Evolutionary conservation across 495 filamentous ascomycete genomes (phyloP).

Genomic region (Neurospora sp.): DNA sequence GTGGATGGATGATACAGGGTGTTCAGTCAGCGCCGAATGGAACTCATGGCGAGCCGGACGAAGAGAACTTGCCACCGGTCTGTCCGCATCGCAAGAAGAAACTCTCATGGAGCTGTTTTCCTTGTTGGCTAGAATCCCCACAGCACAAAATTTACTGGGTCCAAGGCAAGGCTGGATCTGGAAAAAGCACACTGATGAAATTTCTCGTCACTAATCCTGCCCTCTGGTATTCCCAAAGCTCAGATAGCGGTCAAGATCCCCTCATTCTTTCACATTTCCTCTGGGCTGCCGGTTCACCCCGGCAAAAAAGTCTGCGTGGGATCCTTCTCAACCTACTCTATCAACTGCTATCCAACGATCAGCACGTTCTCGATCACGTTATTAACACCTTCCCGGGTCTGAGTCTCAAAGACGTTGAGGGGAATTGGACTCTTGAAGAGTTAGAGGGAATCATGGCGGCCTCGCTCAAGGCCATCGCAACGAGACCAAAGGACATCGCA

Average conservation of each 20-base stretch:
- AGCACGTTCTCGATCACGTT: slow-evolving; percentile 3
- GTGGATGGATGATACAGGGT: slow-evolving; percentile 22
- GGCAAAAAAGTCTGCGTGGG: slow-evolving; percentile 18
- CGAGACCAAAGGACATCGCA: not conserved
- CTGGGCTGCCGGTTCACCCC: slow-evolving; percentile 12
- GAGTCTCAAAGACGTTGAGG: slow-evolving; percentile 1
- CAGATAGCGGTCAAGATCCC: not conserved
- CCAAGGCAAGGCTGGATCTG: slow-evolving; percentile 30
- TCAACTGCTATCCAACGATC: slow-evolving; percentile 13
- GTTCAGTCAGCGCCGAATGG: too few relatives aligned
- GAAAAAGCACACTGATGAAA: slow-evolving; percentile 38
- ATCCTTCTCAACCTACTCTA: slow-evolving; percentile 22
- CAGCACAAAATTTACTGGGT: slow-evolving; percentile 27
- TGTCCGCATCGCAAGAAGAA: not conserved
- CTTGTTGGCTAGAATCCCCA: slow-evolving; percentile 20
- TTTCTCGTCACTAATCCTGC: slow-evolving; percentile 11
- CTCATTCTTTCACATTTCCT: slow-evolving; percentile 23
- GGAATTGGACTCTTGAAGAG: slow-evolving; percentile 6
- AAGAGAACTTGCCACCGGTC: not conserved
- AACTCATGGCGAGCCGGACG: too few relatives aligned
- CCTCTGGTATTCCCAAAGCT: slow-evolving; percentile 2
- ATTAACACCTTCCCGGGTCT: not conserved
- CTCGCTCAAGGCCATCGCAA: not conserved
- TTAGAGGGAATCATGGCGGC: slow-evolving; percentile 2
- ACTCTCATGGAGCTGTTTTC: slow-evolving; percentile 15